phyloP scores from a whole-genome alignment of 805 yeast genomes.

The Saturnispora silvae region DNA sequence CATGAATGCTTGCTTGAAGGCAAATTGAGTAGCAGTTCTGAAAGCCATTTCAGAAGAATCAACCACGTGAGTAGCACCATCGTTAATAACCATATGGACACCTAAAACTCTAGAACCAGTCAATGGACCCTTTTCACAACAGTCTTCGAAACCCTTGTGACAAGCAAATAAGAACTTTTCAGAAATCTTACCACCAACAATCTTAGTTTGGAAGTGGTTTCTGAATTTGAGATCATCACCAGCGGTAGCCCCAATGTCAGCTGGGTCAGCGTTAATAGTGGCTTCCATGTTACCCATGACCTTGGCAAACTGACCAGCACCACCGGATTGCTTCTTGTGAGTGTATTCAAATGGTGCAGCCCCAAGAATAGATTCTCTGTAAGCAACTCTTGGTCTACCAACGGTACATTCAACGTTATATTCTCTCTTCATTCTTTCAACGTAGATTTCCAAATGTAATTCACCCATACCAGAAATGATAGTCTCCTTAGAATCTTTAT shows the following conservation, averaged over 20 bases:
- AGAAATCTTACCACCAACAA: constrained; percentile 95
- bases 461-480: constrained; percentile 93
- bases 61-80: constrained; percentile 95
- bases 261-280: constrained; percentile 43
- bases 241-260: constrained; percentile 20
- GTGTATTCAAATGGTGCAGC: constrained; percentile 80
- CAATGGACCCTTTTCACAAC: constrained; percentile 91
- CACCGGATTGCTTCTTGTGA: constrained; percentile 97
- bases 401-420: constrained; percentile 91
- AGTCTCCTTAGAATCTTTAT: constrained; percentile 86
- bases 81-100: constrained; percentile 85
- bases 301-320: constrained; percentile 98
- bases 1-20: constrained; percentile 85
- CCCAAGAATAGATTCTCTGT: constrained; percentile 80
- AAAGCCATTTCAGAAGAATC: constrained; percentile 95
- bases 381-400: constrained; percentile 97
- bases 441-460: constrained; percentile 91
- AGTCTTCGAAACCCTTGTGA: constrained; percentile 90
- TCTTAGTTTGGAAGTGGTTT: constrained; percentile 72
- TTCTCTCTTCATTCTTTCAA: constrained; percentile 96
- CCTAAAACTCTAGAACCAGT: constrained; percentile 92
- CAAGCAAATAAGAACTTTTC: constrained; percentile 92
- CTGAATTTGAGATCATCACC: constrained; percentile 29
- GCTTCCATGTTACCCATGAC: constrained; percentile 70
- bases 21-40: constrained; percentile 83